Evolutionary conservation across 768 basidiomycete species (phyloP), one percentile per base, ranked within the genome.

Genomic region (Agaricus blazei): DNA sequence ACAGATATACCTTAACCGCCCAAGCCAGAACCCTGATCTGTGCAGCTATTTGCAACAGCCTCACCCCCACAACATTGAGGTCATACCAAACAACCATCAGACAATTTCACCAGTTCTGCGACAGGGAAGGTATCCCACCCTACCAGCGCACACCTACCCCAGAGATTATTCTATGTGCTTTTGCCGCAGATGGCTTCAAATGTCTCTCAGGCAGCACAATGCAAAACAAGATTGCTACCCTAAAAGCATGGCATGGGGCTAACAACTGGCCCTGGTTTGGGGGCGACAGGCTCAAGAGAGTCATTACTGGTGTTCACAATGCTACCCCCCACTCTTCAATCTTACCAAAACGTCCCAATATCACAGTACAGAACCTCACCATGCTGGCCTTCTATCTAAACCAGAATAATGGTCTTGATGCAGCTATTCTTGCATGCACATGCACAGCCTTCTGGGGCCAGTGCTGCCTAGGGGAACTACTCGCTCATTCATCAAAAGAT

Each of bases 391-490:
- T 9, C 9, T 29, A 40, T 11, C 62, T 76, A 0, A 58, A 69
- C 48, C 57, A 65, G 1, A 11, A 49, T 2, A 36, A 65, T 43
- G 36, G 66, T 14, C 61, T 65, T 9, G 66, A 74, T 44, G 60
- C 65, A 2, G 67, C 71, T 0, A 63, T 73, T 1, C 71, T 61
- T 59, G 70, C 71, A 0, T 50, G 64, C 1, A 72, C 73, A 0
- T 54, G 55, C 4, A 51, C 61, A 0, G 66, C 72, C 3, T 78
- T 76, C 50, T 75, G 68, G 67, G 59, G 62, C 2, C 70, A 68
- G 48, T 64, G 68, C 15, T 51, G 63, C 0, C 57, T 72, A 0
- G 67, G 72, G 0, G 67, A 74, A 46, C 54, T 70, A 0, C 53
- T 63, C 2, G 2, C 29, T 9, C 0, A 34, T 46, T 11, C 51